Evolutionary conservation across 2,329 filamentous ascomycete genomes (phyloP).

Genomic region (Claviceps monticola): DNA sequence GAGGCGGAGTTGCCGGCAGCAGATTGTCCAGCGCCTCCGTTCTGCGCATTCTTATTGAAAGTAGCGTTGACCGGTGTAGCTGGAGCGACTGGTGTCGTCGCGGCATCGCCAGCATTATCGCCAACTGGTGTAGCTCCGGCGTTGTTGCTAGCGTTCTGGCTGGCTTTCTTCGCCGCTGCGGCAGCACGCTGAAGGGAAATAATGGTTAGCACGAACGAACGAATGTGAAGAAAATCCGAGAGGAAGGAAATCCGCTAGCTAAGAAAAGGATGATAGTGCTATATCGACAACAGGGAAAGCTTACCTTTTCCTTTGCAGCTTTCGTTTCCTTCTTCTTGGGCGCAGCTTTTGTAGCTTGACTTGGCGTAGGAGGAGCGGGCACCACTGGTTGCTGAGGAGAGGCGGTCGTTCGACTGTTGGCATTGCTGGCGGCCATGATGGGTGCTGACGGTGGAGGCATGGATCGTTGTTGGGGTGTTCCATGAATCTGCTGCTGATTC

Average conservation of each 20-base stretch:
- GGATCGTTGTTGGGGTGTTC: constrained; percentile 57
- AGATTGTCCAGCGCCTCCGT: constrained; percentile 14
- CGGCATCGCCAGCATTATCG: constrained; percentile 40
- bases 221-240: neutral
- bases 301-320: constrained; percentile 54
- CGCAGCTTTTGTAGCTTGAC: constrained; percentile 56
- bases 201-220: neutral
- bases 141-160: constrained; percentile 32
- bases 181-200: constrained; percentile 27
- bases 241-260: too few relatives aligned
- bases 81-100: constrained; percentile 49
- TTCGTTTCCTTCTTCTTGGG: constrained; percentile 67
- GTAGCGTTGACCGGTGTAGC: constrained; percentile 44
- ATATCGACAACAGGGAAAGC: constrained; percentile 8
- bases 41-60: constrained; percentile 26
- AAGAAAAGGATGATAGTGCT: too few relatives aligned
- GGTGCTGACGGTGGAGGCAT: constrained; percentile 57
- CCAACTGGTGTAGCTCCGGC: constrained; percentile 41
- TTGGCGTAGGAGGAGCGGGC: constrained; percentile 61
- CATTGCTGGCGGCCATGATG: constrained; percentile 29
- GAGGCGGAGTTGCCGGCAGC: neutral
- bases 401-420: constrained; percentile 41
- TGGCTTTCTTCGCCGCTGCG: constrained; percentile 47
- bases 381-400: constrained; percentile 48
- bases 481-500: constrained; percentile 37